Base-by-base conservation (phyloP, 208 protist genomes). In the Leishmania mexicana region DNA sequence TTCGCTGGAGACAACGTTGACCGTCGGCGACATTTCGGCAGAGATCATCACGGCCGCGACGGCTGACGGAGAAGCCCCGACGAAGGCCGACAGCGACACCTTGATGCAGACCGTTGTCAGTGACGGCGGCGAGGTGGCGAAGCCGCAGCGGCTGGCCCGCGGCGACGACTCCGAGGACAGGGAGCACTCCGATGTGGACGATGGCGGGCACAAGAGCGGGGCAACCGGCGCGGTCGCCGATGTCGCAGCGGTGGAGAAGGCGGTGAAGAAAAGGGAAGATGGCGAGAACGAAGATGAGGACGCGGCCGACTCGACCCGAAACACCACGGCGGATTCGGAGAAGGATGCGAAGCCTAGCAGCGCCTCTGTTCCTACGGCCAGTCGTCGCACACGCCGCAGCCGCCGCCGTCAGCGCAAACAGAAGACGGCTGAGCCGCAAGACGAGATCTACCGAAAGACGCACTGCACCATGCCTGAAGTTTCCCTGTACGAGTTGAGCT, bases 401-500 rank as follows among this genome's bases (percentile, higher is more conserved):
- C 84, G 83, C 49, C 81, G 86, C 71, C 87, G 89, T 38, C 85
- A 77, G 54, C 86, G 88, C 53, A 90, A 87, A 73, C 82, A 75
- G 78, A 85, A 89, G 67, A 77, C 81, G 51, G n/a, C 42, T 17
- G 77, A 83, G 40, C 81, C 80, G 65, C 85, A 90, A 79, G 91
- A 95, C 53, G 89, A 93, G 65, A 76, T 95, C 53, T 95, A 95
- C 82, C 88, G 89, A 77, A 74, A 83, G 53, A 87, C 78, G 40
- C 57, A 78, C 76, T 85, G 85, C 73, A 58, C 24, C 70, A 51
- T 85, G 31, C 91, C 91, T 3, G 47, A 38, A 4, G 76, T 92
- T 35, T 60, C 71, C 13, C 70, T 95, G 58, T 95, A 91, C 79
- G 79, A 86, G 62, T 45, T 74, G n/a, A 73, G 85, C 70, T 85